Evolutionary conservation across 2,329 filamentous ascomycete genomes (phyloP), one percentile per base, ranked within the genome.

Genomic region (Corinectria fuckeliana): DNA sequence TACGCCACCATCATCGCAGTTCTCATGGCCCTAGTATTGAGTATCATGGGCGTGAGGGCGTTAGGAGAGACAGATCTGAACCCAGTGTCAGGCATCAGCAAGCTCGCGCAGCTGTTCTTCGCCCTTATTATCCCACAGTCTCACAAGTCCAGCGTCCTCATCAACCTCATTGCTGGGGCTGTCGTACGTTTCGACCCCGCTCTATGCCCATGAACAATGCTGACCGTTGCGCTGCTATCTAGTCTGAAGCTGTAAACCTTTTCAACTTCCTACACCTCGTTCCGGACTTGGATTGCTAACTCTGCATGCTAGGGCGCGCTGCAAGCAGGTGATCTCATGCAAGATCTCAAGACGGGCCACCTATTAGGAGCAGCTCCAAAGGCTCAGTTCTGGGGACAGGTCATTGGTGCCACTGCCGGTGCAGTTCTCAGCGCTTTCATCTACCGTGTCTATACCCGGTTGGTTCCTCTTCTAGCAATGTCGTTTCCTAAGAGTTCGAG

Each of bases 291-390:
- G 16, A 11, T 58, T 44, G 32, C 30, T 56, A 23, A 66, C 64
- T 28, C 36, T 45, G 11, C 13, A 5, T 44, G 34, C 20, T 36
- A 81, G 77, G 82, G 95, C 5, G 95, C 95, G 3, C 81, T 98
- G 4, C 95, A 99, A 79, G 94, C 95, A 3, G 95, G 95, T 8
- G 95, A 99, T 75, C 86, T 99, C 55, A 91, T 99, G 85, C 95
- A 99, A 74, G 95, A 99, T 73, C 84, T 99, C 26, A 99, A 99
- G 76, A 97, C 95, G 0, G 95, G 95, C 0, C 93, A 99, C 75
- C 80, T 99, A 0, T 84, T 99, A 1, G 93, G 94, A 10, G 95
- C 95, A 1, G 91, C 92, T 3, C 95, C 95, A 0, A 95, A 91
- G 68, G 95, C 95, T 0, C 95, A 99, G 71, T 99, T 99, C 74